Evolutionary conservation across 2,329 filamentous ascomycete genomes (phyloP), one percentile per base, ranked within the genome.

Genomic region (Rhinocladiella similis): DNA sequence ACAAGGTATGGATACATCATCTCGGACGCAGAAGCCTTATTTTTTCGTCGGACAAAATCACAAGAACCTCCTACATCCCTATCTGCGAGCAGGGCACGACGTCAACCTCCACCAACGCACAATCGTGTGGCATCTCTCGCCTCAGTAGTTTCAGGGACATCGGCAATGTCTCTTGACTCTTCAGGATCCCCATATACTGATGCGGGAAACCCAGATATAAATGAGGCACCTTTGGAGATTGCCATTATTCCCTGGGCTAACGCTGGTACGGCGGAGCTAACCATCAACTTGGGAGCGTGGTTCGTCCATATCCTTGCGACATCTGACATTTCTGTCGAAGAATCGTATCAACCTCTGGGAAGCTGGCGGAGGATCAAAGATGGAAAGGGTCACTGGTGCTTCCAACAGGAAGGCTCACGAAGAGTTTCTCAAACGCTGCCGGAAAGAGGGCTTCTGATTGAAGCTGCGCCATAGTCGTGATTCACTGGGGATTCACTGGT

Each of bases 301-400:
- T 51, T 51, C 36, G 29, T 51, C 22, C 48, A 51, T 29, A 9
- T 51, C 12, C 48, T 51, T 42, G 48, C 48, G 19, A 27, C 48
- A 10, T 51, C 48, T 2, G 48, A 51, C 48, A 51, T 51, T 42
- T 51, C 48, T 41, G 48, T 51, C 36, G 48, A 51, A 33, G 48
- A 51, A 42, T 51, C 48, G 35, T 51, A 51, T 25, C 36, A 19
- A 1, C 6, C 33, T 16, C 10, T 42, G 36, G 48, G 48, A 51
- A 22, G 12, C 35, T 51, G 48, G n/a, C 48, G 19, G 48, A 42
- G 19, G 48, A 16, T 42, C 18, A 50, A 35, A 50, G 29, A 50
- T 50, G 18, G 1, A n/a, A 29, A 27, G n/a, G 43, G 43, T 22
- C 43, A 25, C 18, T 12, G 6, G 43, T 22, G 18, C 22, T 47